Conservation (phyloP, 768 basidiomycete genomes). For the Podaxis sp. region DNA sequence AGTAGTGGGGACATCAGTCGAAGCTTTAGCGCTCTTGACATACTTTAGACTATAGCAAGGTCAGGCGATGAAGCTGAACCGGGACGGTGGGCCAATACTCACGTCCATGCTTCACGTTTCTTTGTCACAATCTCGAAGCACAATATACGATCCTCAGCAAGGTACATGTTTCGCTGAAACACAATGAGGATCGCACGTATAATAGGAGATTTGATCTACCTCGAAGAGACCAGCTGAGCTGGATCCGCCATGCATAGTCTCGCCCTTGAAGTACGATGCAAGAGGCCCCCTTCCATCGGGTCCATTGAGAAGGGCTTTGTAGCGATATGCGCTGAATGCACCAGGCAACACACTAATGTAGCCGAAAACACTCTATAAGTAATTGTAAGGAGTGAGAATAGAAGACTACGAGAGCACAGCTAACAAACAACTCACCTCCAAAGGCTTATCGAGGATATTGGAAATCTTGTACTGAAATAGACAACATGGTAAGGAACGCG, state of each 20-base stretch:
- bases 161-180: slow-evolving; percentile 83
- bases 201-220: slow-evolving; percentile 33
- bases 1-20: slow-evolving; percentile 93
- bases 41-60: slow-evolving; percentile 62
- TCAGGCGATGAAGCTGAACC: neutral
- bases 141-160: slow-evolving; percentile 87
- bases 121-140: slow-evolving; percentile 95
- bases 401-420: neutral
- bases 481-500: slow-evolving; percentile 11
- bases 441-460: slow-evolving; percentile 93
- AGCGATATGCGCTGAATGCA: slow-evolving; percentile 91
- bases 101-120: slow-evolving; percentile 82
- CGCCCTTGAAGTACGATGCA: slow-evolving; percentile 92
- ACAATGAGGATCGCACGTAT: neutral
- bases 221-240: slow-evolving; percentile 67
- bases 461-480: slow-evolving; percentile 83
- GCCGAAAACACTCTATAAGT: slow-evolving; percentile 69
- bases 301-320: slow-evolving; percentile 84
- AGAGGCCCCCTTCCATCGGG: slow-evolving; percentile 88
- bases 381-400: slow-evolving; percentile 1
- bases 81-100: slow-evolving; percentile 32
- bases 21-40: slow-evolving; percentile 91
- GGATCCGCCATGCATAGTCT: slow-evolving; percentile 72
- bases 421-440: slow-evolving; percentile 60
- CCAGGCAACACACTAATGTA: slow-evolving; percentile 89